Conservation (phyloP, 345 rosid species). For the Murraya koenigii region DNA sequence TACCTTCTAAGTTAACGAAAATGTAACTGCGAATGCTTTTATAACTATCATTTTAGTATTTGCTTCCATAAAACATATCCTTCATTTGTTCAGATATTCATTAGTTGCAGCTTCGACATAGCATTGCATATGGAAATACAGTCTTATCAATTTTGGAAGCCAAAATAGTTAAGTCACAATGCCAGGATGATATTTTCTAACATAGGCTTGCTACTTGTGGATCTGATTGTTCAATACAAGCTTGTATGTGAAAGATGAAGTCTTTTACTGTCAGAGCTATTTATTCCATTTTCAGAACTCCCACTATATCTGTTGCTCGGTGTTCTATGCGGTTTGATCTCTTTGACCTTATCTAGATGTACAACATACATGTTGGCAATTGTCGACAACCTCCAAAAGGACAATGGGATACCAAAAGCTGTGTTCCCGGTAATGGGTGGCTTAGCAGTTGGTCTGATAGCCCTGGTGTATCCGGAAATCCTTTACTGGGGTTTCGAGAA, state of each 20-base stretch:
- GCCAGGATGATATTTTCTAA: background rate
- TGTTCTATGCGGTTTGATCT: constrained; percentile 70
- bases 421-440: constrained; percentile 75
- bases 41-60: background rate
- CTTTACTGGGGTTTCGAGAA: constrained; percentile 97
- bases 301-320: constrained; percentile 90
- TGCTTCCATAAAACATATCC: background rate
- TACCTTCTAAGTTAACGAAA: background rate
- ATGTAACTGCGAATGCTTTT: background rate
- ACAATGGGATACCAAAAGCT: constrained; percentile 66
- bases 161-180: background rate
- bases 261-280: constrained; percentile 8
- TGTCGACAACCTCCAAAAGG: constrained; percentile 56
- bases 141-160: background rate
- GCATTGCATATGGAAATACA: background rate
- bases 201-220: background rate
- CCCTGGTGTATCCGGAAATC: constrained; percentile 84
- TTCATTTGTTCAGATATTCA: background rate
- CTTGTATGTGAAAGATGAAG: constrained; percentile 2
- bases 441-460: constrained; percentile 60
- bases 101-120: background rate
- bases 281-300: constrained; percentile 58
- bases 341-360: constrained; percentile 68
- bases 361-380: constrained; percentile 60
- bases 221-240: background rate